Percentiles rank a stretch among this genome's conserved stretches.
phyloP scores from a whole-genome alignment of 176 grass and related monocot genomes.

The Urochloa ruziziensis region DNA sequence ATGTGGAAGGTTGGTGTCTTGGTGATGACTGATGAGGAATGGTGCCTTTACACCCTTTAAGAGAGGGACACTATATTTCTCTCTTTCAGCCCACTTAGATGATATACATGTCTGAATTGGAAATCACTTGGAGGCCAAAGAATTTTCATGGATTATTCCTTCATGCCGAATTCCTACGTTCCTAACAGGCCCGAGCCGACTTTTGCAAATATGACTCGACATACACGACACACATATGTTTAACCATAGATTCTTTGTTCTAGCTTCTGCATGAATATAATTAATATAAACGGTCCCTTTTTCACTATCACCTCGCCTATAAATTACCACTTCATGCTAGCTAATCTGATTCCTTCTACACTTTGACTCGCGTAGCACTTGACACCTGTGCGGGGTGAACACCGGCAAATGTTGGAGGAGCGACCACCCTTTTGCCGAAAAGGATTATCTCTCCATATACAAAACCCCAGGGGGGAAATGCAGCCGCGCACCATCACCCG shows the following conservation, averaged over 20 bases:
- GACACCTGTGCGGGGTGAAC: constrained; percentile 4
- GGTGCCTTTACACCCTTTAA: not conserved
- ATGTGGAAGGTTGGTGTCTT: constrained; percentile 19
- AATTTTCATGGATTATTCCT: not conserved
- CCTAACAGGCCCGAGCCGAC: not conserved
- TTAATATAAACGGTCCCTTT: not conserved
- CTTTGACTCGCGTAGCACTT: not conserved
- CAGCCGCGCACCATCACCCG: constrained; percentile 6
- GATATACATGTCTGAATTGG: not conserved
- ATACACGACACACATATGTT: not conserved
- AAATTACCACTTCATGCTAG: not conserved
- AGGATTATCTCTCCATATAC: not conserved
- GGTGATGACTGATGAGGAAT: not conserved
- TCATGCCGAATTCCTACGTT: not conserved
- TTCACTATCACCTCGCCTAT: not conserved
- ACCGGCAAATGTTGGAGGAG: constrained; percentile 18
- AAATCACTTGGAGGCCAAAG: not conserved
- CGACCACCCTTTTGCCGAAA: not conserved
- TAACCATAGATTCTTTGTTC: not conserved
- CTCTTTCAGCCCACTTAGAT: not conserved
- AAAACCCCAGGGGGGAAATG: not conserved
- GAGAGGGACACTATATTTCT: not conserved
- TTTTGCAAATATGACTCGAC: not conserved
- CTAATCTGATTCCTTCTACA: not conserved
- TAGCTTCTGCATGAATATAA: not conserved